phyloP scores from a whole-genome alignment of 495 filamentous ascomycete genomes.

The Penicillium manginii region DNA sequence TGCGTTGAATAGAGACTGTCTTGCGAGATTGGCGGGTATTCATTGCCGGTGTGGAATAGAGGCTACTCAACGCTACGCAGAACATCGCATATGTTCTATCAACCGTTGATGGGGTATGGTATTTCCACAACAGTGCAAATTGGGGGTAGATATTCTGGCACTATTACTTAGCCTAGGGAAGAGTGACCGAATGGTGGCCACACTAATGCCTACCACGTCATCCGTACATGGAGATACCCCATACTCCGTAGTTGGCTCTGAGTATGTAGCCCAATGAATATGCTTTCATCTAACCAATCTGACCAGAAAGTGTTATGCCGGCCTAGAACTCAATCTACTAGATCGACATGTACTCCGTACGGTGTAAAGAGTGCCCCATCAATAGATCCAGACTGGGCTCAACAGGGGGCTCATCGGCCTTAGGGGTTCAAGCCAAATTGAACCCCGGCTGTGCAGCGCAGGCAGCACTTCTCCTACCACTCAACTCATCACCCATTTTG shows the following conservation, averaged over 20 bases:
- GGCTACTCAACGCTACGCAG: too few relatives aligned
- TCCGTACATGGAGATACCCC: not conserved
- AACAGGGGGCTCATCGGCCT: not conserved
- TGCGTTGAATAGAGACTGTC: too few relatives aligned
- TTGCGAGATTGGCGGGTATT: too few relatives aligned
- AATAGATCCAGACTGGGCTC: not conserved
- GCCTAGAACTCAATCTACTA: too few relatives aligned
- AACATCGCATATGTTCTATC: too few relatives aligned
- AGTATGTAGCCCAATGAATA: too few relatives aligned
- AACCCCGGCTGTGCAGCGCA: constrained; percentile 1
- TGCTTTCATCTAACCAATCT: too few relatives aligned
- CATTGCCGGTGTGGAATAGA: too few relatives aligned
- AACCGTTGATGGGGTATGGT: too few relatives aligned
- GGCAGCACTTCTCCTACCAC: not conserved
- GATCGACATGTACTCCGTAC: not conserved
- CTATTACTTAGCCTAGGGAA: not conserved
- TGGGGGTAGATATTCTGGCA: too few relatives aligned
- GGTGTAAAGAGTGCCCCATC: not conserved
- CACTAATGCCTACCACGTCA: not conserved
- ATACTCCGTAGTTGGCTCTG: not conserved
- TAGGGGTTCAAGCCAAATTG: not conserved
- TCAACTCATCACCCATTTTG: not conserved
- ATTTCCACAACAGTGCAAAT: too few relatives aligned
- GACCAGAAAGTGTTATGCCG: too few relatives aligned
- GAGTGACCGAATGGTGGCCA: not conserved